Base-by-base conservation (phyloP, 345 rosid species). In the Turnera subulata region DNA sequence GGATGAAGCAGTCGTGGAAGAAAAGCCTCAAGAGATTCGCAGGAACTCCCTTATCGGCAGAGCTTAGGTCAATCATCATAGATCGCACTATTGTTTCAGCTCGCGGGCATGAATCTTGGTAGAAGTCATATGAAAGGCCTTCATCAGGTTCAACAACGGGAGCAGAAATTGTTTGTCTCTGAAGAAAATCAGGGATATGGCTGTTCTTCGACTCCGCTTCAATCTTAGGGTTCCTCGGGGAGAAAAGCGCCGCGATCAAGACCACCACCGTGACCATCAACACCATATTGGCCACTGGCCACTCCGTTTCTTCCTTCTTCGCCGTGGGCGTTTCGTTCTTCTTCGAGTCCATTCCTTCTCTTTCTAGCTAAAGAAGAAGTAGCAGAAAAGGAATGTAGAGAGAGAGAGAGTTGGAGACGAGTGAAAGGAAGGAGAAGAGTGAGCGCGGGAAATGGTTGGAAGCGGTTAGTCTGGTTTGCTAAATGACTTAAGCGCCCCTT, bases 1-100 rank as follows among this genome's bases (percentile, higher is more conserved):
- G 40, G 38, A 70, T 70, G 72, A 79, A 76, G 72, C 76, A 79
- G 22, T 79, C 83, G 37, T 72, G 80, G 76, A 79, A 79, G 24
- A 70, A 21, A 45, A 79, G 68, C 21, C 78, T 59, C 51, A 79
- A 72, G 7, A 76, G 56, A 58, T 39, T 68, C n/a, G 76, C 53
- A 16, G 74, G 42, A 37, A 71, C 67, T 6, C 52, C 64, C 2
- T 55, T 53, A 18, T 68, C 63, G 29, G 65, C 45, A 0, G 66
- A 45, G 66, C 67, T 65, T 22, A 76, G 24, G 17, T n/a, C 2
- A 44, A 70, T 37, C 74, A 79, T 59, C 5, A 46, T 46, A 6
- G 45, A 53, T 22, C 73, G 61, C 20, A 79, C 71, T 22, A 73
- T 76, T 5, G 63, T 43, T 56, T 79, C 81, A 4, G 78, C 81